Evolutionary conservation across 1,284 basidiomycete genomes (phyloP), one percentile per base, ranked within the genome.

Genomic region (Marasmius sp.): DNA sequence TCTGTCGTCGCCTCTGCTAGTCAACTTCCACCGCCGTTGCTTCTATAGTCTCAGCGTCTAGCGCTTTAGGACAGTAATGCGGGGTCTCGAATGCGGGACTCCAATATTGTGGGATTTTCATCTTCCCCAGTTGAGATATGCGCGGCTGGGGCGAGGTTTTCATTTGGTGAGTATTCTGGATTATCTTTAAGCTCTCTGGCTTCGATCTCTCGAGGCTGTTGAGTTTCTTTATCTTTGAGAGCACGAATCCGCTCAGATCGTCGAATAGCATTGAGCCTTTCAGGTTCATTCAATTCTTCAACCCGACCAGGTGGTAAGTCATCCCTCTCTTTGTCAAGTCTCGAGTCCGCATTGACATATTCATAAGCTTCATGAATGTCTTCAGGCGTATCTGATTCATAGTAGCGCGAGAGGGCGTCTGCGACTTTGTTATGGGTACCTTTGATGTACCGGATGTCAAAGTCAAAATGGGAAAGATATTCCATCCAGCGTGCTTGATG

Each of bases 401-500:
- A 78, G 61, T 77, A 77, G 0, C 73, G 62, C 0, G 70, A 79
- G 3, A 77, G 55, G 1, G 56, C 58, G 60, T 79, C 75, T 0
- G 75, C 74, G 0, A 79, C 70, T 34, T 65, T 67, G 53, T 79
- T 79, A 0, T 58, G 37, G 1, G 64, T 54, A 1, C 77, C 77
- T 53, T 71, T 64, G 9, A 78, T 67, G 61, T 77, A 76, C 9
- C 38, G 50, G 7, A 78, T 72, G 7, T 71, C 65, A 62, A 65
- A 71, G 49, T 77, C 63, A 58, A 78, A 79, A 2, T 68, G 48
- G 0, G 64, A 64, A 3, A 80, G 59, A 60, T 71, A 78, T 22
- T 79, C 74, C 33, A 66, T 66, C 77, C 76, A 79, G 1, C 73
- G 56, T 9, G 61, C 55, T 49, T 74, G 72, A 1, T 73, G 61